Conservation (phyloP, 305 asterid species). For the Solanum hybrid region DNA sequence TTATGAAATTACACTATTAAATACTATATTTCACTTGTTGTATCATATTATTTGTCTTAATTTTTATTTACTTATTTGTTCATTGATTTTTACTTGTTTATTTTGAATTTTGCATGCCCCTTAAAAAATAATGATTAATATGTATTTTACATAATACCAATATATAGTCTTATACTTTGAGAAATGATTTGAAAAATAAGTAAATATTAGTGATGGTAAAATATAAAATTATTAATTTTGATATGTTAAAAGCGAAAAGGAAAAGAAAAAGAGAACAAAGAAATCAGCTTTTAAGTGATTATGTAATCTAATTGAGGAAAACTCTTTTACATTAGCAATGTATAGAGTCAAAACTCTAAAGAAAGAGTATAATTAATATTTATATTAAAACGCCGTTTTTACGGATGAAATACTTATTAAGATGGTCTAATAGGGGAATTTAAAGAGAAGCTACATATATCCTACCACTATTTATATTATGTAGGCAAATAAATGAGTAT, state of each 20-base stretch:
- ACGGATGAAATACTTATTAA: background rate
- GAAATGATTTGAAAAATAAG: background rate
- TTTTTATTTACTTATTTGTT: too few relatives aligned
- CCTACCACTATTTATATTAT: background rate
- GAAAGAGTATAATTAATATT: background rate
- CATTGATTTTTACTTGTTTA: too few relatives aligned
- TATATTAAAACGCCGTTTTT: background rate
- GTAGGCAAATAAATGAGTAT: background rate
- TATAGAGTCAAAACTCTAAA: background rate
- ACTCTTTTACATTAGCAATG: background rate
- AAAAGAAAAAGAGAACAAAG: background rate
- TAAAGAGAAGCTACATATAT: background rate
- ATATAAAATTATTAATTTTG: background rate
- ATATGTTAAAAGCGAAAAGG: background rate
- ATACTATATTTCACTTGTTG: too few relatives aligned
- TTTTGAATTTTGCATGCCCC: background rate
- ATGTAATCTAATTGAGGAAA: background rate
- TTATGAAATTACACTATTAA: background rate
- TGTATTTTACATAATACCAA: background rate
- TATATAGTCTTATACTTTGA: background rate
- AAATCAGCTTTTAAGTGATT: background rate
- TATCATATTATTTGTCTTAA: background rate
- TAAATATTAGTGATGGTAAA: background rate
- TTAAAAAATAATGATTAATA: background rate
- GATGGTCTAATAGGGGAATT: background rate